A percentile compares a stretch with the other conserved stretches of the same genome.
Evolutionary conservation across 2,329 filamentous ascomycete genomes (phyloP).

Genomic region (Talaromyces sp.): DNA sequence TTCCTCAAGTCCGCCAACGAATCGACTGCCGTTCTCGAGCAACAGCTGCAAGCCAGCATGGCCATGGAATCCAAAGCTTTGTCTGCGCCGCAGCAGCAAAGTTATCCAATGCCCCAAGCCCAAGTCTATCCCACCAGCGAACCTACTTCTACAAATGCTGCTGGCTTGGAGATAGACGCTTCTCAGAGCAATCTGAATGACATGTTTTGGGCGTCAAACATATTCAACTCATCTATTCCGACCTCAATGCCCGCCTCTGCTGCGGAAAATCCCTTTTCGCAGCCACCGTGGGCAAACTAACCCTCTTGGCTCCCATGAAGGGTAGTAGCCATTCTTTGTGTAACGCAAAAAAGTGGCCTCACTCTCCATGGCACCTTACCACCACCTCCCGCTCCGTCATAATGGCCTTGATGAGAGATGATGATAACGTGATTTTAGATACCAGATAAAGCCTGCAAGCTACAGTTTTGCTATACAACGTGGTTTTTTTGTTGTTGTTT

Average conservation of each 20-base stretch:
- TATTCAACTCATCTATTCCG: slow-evolving; percentile 21
- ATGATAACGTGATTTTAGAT: slow-evolving; percentile 32
- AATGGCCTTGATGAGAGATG: slow-evolving; percentile 41
- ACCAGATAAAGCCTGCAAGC: slow-evolving; percentile 9
- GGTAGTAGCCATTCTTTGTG: neutral
- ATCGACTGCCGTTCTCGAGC: slow-evolving; percentile 33
- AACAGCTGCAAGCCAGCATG: slow-evolving; percentile 34
- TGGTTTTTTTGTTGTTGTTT: neutral
- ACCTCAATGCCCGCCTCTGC: slow-evolving; percentile 3
- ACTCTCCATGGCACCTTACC: slow-evolving; percentile 27
- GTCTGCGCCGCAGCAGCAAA: slow-evolving; percentile 24
- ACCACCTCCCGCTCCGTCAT: slow-evolving; percentile 21
- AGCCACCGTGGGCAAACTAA: slow-evolving; percentile 24
- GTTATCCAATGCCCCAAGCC: slow-evolving; percentile 23
- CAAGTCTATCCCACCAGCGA: slow-evolving; percentile 15
- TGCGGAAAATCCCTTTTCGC: slow-evolving; percentile 28
- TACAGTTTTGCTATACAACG: neutral
- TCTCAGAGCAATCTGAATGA: slow-evolving; percentile 23
- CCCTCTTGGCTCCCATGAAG: neutral
- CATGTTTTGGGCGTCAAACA: slow-evolving; percentile 25
- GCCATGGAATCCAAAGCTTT: slow-evolving; percentile 28
- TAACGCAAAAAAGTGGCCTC: neutral
- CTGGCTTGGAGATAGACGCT: slow-evolving; percentile 10
- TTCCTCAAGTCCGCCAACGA: slow-evolving; percentile 38
- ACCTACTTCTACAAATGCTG: slow-evolving; percentile 14